These are phyloP conservation scores for Graphilbum fragrans DNA, from an alignment of 2,329 filamentous ascomycete species.

Conservation along the genomic window DNA sequence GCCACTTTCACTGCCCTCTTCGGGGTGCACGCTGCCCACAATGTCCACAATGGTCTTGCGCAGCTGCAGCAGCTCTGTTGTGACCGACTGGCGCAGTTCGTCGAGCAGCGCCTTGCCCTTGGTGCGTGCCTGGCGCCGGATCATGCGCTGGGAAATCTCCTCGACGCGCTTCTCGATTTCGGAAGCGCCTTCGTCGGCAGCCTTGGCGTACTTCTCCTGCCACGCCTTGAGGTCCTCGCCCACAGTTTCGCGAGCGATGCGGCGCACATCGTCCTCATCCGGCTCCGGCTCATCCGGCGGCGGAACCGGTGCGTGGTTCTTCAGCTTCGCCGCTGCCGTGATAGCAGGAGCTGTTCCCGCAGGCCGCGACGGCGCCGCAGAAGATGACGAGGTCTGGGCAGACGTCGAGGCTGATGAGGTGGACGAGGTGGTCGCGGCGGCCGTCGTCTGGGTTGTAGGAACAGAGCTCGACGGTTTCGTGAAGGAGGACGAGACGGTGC, in stretches of 20 bases:
- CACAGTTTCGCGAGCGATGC: constrained; percentile 53
- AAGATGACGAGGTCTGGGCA: constrained; percentile 16
- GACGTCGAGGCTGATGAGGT: background rate
- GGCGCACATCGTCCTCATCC: constrained; percentile 43
- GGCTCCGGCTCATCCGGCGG: constrained; percentile 31
- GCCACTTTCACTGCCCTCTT: constrained; percentile 18
- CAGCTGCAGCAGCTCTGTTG: constrained; percentile 50
- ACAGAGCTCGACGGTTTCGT: constrained; percentile 19
- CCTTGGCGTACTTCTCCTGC: constrained; percentile 79
- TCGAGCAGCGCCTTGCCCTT: constrained; percentile 56
- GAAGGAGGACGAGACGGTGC: constrained; percentile 20
- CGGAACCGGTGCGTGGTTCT: constrained; percentile 19
- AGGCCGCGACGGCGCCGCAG: constrained; percentile 16
- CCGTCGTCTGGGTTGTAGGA: constrained; percentile 12
- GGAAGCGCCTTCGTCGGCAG: constrained; percentile 65
- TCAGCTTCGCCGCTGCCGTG: constrained; percentile 7
- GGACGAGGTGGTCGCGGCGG: constrained; percentile 9
- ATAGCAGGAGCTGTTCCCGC: constrained; percentile 11
- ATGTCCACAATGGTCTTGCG: constrained; percentile 53
- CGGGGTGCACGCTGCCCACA: constrained; percentile 32
- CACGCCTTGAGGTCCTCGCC: constrained; percentile 69
- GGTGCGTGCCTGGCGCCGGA: constrained; percentile 51
- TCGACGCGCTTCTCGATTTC: constrained; percentile 61
- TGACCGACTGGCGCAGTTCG: constrained; percentile 56
- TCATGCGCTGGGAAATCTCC: constrained; percentile 42